Percentiles rank a stretch among this genome's conserved stretches.
Conservation (phyloP, 192 early-diverging fungal genomes). For the Helicostylum pulchrum region DNA sequence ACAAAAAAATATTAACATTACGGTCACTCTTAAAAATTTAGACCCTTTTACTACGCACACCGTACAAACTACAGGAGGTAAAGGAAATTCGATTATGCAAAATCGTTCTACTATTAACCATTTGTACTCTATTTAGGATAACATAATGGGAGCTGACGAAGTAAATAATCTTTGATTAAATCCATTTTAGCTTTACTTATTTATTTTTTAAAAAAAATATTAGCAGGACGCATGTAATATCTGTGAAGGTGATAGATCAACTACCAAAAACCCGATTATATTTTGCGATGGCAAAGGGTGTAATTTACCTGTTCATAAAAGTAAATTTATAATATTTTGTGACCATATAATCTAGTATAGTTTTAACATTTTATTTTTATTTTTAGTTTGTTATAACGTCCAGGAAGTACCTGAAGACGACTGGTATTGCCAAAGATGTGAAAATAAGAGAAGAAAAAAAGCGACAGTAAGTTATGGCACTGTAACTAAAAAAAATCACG, state of each 20-base stretch:
- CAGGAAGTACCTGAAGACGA: constrained; percentile 40
- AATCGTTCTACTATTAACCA: too few species aligned
- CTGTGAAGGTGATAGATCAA: constrained; percentile 43
- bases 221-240: constrained; percentile 37
- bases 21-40: background rate
- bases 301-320: constrained; percentile 42
- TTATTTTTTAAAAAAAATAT: background rate
- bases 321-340: background rate
- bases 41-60: background rate
- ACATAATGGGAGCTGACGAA: too few species aligned
- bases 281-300: constrained; percentile 50
- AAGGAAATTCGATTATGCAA: background rate
- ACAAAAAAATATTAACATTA: background rate
- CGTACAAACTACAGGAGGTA: background rate
- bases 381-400: constrained; percentile 43
- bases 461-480: constrained; percentile 34
- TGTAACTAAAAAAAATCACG: background rate
- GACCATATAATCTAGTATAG: background rate
- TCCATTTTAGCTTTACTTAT: too few species aligned
- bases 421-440: constrained; percentile 52
- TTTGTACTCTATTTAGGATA: too few species aligned
- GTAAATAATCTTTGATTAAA: too few species aligned
- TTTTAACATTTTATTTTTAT: background rate
- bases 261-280: constrained; percentile 43
- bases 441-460: constrained; percentile 32